Conservation (phyloP, 1,139 yeast genomes). For the Protomyces gravidus region DNA sequence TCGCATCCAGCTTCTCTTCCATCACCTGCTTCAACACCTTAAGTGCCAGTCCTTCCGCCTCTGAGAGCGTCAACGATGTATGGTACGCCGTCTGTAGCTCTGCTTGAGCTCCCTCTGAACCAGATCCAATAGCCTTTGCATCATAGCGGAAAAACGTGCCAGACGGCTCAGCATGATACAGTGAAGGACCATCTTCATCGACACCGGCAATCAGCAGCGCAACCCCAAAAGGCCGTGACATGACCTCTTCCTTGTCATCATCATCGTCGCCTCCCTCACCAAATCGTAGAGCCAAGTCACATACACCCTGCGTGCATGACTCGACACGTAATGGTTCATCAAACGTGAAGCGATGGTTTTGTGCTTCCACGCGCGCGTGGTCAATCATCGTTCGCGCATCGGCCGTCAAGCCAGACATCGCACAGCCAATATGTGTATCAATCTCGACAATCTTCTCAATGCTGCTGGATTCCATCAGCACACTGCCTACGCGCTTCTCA, state of each 20-base stretch:
- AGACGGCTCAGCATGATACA: conserved; percentile 98
- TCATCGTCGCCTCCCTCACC: conserved; percentile 99
- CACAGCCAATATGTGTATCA: conserved; percentile 92
- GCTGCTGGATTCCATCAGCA: conserved; percentile 83
- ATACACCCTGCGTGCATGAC: conserved; percentile 89
- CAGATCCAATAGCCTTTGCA: conserved; percentile 98
- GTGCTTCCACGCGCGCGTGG: conserved; percentile 90
- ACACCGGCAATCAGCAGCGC: conserved; percentile 93
- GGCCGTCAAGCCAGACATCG: conserved; percentile 97
- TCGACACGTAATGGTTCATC: conserved; percentile 93
- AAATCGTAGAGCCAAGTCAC: conserved; percentile 92
- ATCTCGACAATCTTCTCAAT: conserved; percentile 95
- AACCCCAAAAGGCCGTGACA: conserved; percentile 99
- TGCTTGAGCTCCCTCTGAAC: conserved; percentile 98
- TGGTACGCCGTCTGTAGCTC: conserved; percentile 97
- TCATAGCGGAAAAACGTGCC: conserved; percentile 97
- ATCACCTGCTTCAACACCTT: conserved; percentile 94
- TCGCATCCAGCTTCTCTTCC: conserved; percentile 97
- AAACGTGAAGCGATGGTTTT: conserved; percentile 81
- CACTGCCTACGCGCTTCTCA: conserved; percentile 93
- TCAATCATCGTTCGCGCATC: conserved; percentile 99
- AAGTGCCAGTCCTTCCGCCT: conserved; percentile 85
- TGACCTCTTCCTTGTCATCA: conserved; percentile 92
- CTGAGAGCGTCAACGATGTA: conserved; percentile 75
- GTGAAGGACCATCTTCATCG: conserved; percentile 94